Percentiles rank a stretch among this genome's conserved stretches.
These are phyloP conservation scores for Hydnomerulius pinastri DNA, from an alignment of 768 basidiomycete species.

Conservation along the genomic window DNA sequence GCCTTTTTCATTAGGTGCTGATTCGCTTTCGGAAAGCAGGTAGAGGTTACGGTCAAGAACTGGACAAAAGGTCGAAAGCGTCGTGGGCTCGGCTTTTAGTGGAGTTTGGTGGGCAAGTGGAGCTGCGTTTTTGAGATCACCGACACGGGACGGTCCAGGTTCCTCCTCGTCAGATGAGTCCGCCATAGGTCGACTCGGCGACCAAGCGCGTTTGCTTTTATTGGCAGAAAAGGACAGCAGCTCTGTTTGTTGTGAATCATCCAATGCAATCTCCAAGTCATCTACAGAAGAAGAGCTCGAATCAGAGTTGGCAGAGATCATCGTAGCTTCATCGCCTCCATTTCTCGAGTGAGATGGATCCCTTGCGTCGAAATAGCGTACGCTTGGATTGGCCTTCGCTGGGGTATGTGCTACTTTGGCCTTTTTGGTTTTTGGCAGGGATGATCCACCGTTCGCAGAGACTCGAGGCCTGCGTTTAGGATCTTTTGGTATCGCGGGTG, in stretches of 20 bases:
- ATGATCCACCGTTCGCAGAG: constrained; percentile 18
- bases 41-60: constrained; percentile 40
- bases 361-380: constrained; percentile 36
- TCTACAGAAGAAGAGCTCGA: constrained; percentile 27
- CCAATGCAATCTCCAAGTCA: constrained; percentile 20
- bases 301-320: constrained; percentile 38
- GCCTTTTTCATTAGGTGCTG: constrained; percentile 14
- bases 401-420: constrained; percentile 28
- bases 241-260: constrained; percentile 15
- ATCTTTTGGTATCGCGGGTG: constrained; percentile 7
- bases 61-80: constrained; percentile 55
- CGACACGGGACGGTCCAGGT: constrained; percentile 14
- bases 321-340: constrained; percentile 36
- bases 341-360: constrained; percentile 36
- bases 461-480: constrained; percentile 47
- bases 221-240: constrained; percentile 15
- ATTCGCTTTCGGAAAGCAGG: constrained; percentile 2
- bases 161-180: constrained; percentile 54
- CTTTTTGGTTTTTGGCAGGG: constrained; percentile 30
- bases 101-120: neutral
- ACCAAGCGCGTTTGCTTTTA: constrained; percentile 48
- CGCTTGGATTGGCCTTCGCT: constrained; percentile 17
- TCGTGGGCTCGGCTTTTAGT: constrained; percentile 15
- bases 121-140: neutral
- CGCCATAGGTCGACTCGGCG: constrained; percentile 52